phyloP scores from a whole-genome alignment of 1,284 basidiomycete genomes.

The Tausonia pullulans region DNA sequence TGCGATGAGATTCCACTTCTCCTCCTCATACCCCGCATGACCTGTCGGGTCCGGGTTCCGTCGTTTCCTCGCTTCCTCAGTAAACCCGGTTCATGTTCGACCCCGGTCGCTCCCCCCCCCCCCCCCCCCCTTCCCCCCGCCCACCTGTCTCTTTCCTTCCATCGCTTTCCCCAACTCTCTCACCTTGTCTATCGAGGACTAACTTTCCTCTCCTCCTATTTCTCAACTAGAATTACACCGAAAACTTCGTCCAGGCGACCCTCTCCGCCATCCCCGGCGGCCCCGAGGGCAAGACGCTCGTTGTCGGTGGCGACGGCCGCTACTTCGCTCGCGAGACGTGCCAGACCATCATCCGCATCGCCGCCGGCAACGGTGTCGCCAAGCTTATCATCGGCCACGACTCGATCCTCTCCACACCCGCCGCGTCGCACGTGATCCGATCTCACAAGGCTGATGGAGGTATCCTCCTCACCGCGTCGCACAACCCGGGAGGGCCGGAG shows the following conservation, averaged over 20 bases:
- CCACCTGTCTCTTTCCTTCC: neutral
- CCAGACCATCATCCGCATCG: slow-evolving; percentile 82
- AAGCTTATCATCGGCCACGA: slow-evolving; percentile 85
- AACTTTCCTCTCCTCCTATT: neutral
- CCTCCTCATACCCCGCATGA: neutral
- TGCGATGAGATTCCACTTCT: neutral
- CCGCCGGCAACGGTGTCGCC: slow-evolving; percentile 77
- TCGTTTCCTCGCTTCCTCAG: no score
- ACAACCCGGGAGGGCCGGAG: slow-evolving; percentile 95
- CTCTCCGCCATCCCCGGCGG: slow-evolving; percentile 79
- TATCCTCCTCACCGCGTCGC: slow-evolving; percentile 92
- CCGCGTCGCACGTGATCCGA: slow-evolving; percentile 89
- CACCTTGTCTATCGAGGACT: neutral
- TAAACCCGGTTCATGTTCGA: no score
- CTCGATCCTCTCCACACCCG: slow-evolving; percentile 89
- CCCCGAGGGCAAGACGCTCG: slow-evolving; percentile 59
- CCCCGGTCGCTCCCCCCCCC: no score
- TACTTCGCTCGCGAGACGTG: slow-evolving; percentile 79
- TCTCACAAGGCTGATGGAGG: slow-evolving; percentile 93
- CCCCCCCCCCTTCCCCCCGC: neutral
- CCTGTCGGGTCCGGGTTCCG: neutral
- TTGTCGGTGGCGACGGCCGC: slow-evolving; percentile 94
- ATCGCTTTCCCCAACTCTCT: neutral
- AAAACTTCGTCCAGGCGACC: slow-evolving; percentile 96
- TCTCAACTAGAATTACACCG: slow-evolving; percentile 73